These are phyloP conservation scores for Syncephalastrum sp. DNA, from an alignment of 371 early-diverging fungal genomes.

Conservation along the genomic window DNA sequence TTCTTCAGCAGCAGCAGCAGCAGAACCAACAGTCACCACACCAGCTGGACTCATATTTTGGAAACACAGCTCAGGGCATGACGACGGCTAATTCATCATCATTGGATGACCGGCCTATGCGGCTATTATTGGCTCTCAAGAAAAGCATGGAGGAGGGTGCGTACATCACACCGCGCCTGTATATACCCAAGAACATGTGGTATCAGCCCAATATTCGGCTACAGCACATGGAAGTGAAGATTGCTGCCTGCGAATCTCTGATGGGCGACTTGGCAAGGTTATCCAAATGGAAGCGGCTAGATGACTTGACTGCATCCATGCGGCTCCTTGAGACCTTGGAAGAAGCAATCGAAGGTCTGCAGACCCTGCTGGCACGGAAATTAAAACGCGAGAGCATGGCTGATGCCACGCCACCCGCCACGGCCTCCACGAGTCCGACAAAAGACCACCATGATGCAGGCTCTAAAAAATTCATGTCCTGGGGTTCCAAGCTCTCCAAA, in stretches of 20 bases:
- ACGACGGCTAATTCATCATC: not conserved
- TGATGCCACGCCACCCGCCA: not conserved
- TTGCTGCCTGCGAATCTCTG: conserved; percentile 48
- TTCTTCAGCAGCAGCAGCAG: not conserved
- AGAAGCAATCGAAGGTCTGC: conserved; percentile 29
- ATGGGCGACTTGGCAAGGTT: conserved; percentile 31
- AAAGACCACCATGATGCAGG: not conserved
- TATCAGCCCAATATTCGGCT: conserved; percentile 51
- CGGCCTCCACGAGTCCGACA: not conserved
- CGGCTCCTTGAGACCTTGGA: conserved; percentile 36
- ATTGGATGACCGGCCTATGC: conserved; percentile 15
- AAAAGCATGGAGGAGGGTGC: conserved; percentile 52
- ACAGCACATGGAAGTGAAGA: conserved; percentile 54
- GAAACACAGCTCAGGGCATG: not conserved
- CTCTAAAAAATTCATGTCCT: conserved; percentile 35
- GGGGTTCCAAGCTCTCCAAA: conserved; percentile 49
- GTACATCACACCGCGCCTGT: conserved; percentile 51
- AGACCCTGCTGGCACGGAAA: conserved; percentile 39
- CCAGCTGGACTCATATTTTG: not conserved
- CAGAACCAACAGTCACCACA: not conserved
- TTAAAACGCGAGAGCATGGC: conserved; percentile 34
- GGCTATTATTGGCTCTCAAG: conserved; percentile 42
- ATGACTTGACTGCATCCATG: conserved; percentile 31
- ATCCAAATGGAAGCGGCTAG: conserved; percentile 35
- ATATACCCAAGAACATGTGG: conserved; percentile 63